phyloP scores from a whole-genome alignment of 2,329 filamentous ascomycete genomes.

The Colletotrichum cuscutae region DNA sequence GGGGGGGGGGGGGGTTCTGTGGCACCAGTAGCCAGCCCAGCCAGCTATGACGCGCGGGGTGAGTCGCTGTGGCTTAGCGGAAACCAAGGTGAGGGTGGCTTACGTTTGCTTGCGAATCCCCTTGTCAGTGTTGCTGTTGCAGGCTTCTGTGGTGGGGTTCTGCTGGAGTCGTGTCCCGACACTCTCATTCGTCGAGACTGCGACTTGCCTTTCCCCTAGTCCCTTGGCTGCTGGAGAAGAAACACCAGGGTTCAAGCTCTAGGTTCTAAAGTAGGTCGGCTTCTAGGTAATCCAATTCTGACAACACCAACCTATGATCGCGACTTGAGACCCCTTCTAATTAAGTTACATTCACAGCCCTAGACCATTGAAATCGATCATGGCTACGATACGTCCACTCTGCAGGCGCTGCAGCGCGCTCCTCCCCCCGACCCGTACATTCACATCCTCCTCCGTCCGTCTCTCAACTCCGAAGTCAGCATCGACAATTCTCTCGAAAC shows the following conservation, averaged over 20 bases:
- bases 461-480: conserved; percentile 21
- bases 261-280: conserved; percentile 16
- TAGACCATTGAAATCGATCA: neutral
- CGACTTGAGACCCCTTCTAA: neutral
- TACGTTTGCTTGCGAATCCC: neutral
- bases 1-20: too few relatives aligned
- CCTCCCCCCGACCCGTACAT: conserved; percentile 14
- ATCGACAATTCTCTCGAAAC: conserved; percentile 67
- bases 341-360: neutral
- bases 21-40: neutral
- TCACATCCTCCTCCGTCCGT: conserved; percentile 25
- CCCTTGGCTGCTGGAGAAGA: neutral
- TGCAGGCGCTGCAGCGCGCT: conserved; percentile 21
- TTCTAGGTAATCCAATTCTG: neutral
- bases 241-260: conserved; percentile 13
- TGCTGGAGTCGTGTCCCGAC: neutral
- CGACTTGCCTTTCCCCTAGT: neutral
- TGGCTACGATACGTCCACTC: conserved; percentile 12
- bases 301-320: neutral
- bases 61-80: conserved; percentile 21
- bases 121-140: neutral
- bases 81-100: neutral
- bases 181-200: conserved; percentile 1
- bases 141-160: neutral
- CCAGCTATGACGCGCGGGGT: conserved; percentile 30